A percentile compares a stretch with the other conserved stretches of the same genome.
These are phyloP conservation scores for Aegilops tauschii DNA, from an alignment of 176 grass and related monocot species.

Conservation along the genomic window DNA sequence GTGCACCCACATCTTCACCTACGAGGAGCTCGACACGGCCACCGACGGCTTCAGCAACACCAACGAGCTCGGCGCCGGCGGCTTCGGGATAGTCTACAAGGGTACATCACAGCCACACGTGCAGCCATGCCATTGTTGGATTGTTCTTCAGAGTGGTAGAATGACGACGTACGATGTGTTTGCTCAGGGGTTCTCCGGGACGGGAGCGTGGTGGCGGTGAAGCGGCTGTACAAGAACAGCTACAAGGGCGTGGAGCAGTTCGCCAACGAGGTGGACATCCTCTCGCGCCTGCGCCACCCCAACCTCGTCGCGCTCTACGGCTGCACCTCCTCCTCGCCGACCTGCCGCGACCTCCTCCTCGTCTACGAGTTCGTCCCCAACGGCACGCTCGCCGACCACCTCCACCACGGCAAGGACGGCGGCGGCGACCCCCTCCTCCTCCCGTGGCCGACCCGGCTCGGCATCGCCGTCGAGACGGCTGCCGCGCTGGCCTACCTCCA, in stretches of 20 bases:
- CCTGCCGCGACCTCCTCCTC: constrained; percentile 44
- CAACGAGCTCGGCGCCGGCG: constrained; percentile 48
- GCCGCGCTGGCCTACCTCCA: constrained; percentile 54
- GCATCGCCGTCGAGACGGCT: constrained; percentile 55
- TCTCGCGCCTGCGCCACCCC: constrained; percentile 52
- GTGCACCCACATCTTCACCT: constrained; percentile 36
- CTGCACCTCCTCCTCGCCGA: constrained; percentile 35
- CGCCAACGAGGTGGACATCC: constrained; percentile 66
- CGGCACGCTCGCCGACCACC: constrained; percentile 63
- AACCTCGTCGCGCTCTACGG: constrained; percentile 65
- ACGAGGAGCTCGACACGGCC: constrained; percentile 58
- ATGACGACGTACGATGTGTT: background rate
- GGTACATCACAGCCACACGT: background rate
- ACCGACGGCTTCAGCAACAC: constrained; percentile 41
- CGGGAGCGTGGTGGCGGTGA: constrained; percentile 53
- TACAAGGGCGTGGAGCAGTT: constrained; percentile 63
- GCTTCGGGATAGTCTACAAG: constrained; percentile 63
- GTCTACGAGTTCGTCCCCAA: constrained; percentile 74
- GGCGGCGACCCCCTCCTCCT: background rate
- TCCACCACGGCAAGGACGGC: constrained; percentile 2
- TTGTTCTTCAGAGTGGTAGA: background rate
- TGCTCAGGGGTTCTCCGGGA: constrained; percentile 31
- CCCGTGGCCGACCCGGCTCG: constrained; percentile 15
- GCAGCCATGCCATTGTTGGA: background rate
- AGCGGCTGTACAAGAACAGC: constrained; percentile 71